Evolutionary conservation across 2,329 filamentous ascomycete genomes (phyloP).

Genomic region (Coccinonectria pachysandricola): DNA sequence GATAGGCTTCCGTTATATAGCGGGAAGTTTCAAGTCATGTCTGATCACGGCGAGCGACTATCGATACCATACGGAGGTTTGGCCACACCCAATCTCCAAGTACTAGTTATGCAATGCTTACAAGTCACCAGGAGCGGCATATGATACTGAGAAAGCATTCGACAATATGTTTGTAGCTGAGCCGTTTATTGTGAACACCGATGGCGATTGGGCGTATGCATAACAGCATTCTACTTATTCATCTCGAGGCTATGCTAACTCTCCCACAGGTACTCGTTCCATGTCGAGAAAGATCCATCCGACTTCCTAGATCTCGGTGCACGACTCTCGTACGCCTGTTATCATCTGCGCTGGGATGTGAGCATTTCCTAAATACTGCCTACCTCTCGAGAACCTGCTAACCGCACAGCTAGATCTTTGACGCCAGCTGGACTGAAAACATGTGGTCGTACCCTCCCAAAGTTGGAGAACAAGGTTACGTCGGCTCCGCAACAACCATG

Average conservation of each 20-base stretch:
- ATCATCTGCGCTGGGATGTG: conserved; percentile 27
- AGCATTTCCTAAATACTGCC: conserved; percentile 4
- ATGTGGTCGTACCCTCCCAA: conserved; percentile 33
- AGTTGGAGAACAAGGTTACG: conserved; percentile 27
- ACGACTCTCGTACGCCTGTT: conserved; percentile 23
- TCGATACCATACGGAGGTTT: conserved; percentile 32
- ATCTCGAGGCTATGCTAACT: too few relatives aligned
- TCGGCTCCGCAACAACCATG: conserved; percentile 33
- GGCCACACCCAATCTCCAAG: too few relatives aligned
- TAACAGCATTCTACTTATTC: too few relatives aligned
- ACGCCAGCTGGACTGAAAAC: conserved; percentile 26
- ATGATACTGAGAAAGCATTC: conserved; percentile 29
- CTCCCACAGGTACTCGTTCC: conserved; percentile 25
- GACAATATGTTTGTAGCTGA: conserved; percentile 25
- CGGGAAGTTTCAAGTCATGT: conserved; percentile 32
- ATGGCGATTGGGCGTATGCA: conserved; percentile 17
- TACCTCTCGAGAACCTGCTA: neutral
- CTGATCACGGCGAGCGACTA: conserved; percentile 30
- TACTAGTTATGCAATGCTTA: too few relatives aligned
- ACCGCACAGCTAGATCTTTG: conserved; percentile 24
- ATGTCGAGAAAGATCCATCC: conserved; percentile 14
- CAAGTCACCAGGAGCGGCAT: conserved; percentile 23
- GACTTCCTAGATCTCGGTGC: conserved; percentile 23
- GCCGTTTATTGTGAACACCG: conserved; percentile 15
- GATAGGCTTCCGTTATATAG: conserved; percentile 32